Base-by-base conservation (phyloP, 2,329 filamentous ascomycete species). In the Biscogniauxia marginata region DNA sequence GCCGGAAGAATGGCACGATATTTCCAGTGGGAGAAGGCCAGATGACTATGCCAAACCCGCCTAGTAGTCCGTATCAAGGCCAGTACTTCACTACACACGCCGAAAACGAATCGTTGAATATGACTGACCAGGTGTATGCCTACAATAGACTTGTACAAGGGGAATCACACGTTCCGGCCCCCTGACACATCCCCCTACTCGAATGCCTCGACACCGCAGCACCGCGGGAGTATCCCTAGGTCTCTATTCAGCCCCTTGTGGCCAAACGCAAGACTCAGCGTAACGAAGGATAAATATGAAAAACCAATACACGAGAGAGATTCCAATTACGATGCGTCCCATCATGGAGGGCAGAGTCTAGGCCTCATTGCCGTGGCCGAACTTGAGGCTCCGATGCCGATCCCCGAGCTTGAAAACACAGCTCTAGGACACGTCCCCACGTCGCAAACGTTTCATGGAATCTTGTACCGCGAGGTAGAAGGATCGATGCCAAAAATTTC, bases 41-140 rank as follows among this genome's bases (percentile, higher is more conserved):
- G 7, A 50, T 49, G 13, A 18, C 48, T 8, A 30, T 30, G 3
- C n/a, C 52, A 9, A 54, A 39, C 7, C 49, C 57, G 21, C 55
- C 57, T 1, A 61, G 57, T 56, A 62, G 62, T 46, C 63, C 58
- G 46, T 63, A 57, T 43, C 59, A 59, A 20, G 57, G 63, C 61
- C 1, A 48, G 58, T 25, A 8, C 16, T 19, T 7, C 23, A 22
- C 3, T 22, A n/a, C 18, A 46, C 13, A 20, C 20, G 20, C 49
- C 34, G 7, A n/a, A n/a, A n/a, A n/a, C n/a, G n/a, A n/a, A n/a
- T n/a, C n/a, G n/a, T n/a, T n/a, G n/a, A n/a, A n/a, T n/a, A n/a
- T n/a, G n/a, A n/a, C n/a, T n/a, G n/a, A n/a, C n/a, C n/a, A n/a
- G n/a, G n/a, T n/a, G n/a, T n/a, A n/a, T n/a, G n/a, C n/a, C 21